Base-by-base conservation (phyloP, 495 filamentous ascomycete genomes). In the Aspergillus coremiiformis region DNA sequence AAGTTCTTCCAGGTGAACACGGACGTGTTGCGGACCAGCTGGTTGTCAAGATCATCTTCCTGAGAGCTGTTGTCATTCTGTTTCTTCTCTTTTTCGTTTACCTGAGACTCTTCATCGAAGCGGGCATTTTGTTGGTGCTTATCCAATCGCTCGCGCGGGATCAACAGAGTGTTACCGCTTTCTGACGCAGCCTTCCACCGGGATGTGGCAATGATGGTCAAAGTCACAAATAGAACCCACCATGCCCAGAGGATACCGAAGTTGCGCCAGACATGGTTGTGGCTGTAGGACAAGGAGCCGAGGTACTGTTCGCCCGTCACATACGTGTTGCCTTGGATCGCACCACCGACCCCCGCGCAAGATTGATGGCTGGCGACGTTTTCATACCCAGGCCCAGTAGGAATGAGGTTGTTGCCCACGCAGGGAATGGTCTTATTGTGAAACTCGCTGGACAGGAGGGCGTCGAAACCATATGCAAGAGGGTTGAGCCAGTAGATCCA, bases 401-500 rank as follows among this genome's bases (percentile, higher is more conserved):
- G 69, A n/a, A 81, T 69, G 0, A 83, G 66, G 49, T 83, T 72
- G 32, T 21, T 58, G 11, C 59, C 64, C 20, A 77, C 68, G 44
- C 76, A 81, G 3, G 75, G 65, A 33, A 82, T 71, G 8, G 65
- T 53, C 11, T 73, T 72, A 21, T 60, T 66, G 57, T 80, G 66
- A 51, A 90, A 85, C 56, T 93, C 87, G 52, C 81, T 86, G 0
- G 79, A 68, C 4, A 88, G 60, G 9, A 86, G 74, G 7, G 77
- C 81, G 52, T 89, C 85, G 49, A 89, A 90, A 0, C 79, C 78
- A 54, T 90, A 95, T 0, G 79, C 67, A 6, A 91, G 60, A 0
- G 89, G 89, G 54, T 91, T 84, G 48, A 92, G 75, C 66, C 78
- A 85, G 49, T 76, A 78, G 2, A 92, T 69, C 87, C 87, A 91